Conservation (phyloP, 1,139 yeast species). For the Protomyces inouyei region DNA sequence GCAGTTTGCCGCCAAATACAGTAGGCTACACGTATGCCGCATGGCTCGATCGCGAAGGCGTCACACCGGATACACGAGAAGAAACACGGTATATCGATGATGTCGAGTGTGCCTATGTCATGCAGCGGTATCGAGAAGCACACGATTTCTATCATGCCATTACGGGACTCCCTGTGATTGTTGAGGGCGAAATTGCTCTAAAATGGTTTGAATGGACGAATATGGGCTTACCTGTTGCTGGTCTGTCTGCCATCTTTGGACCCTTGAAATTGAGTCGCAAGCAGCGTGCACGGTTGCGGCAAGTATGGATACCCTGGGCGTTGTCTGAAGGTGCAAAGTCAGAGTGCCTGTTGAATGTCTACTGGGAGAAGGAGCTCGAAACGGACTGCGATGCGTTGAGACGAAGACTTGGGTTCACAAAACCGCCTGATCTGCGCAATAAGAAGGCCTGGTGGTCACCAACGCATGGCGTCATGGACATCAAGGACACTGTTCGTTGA, state of each 20-base stretch:
- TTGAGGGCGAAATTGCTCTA: slow-evolving; percentile 93
- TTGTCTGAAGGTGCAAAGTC: slow-evolving; percentile 65
- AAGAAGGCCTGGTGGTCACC: slow-evolving; percentile 25
- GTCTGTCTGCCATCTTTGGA: slow-evolving; percentile 81
- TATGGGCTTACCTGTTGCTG: slow-evolving; percentile 93
- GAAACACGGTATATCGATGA: slow-evolving; percentile 78
- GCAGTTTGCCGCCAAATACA: slow-evolving; percentile 61
- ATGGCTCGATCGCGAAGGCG: slow-evolving; percentile 85
- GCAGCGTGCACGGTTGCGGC: slow-evolving; percentile 47
- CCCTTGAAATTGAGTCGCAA: slow-evolving; percentile 64
- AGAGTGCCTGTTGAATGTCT: slow-evolving; percentile 76
- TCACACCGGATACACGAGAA: slow-evolving; percentile 88
- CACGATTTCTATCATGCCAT: slow-evolving; percentile 95
- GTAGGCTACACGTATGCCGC: slow-evolving; percentile 71
- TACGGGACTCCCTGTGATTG: slow-evolving; percentile 80
- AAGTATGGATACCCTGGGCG: slow-evolving; percentile 88
- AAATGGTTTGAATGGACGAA: slow-evolving; percentile 80
- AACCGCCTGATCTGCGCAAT: slow-evolving; percentile 26
- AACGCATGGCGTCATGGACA: slow-evolving; percentile 8
- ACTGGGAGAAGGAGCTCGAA: slow-evolving; percentile 84
- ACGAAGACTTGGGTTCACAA: slow-evolving; percentile 26
- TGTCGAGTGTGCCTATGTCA: slow-evolving; percentile 84
- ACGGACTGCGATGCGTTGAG: slow-evolving; percentile 70
- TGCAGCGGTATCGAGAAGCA: slow-evolving; percentile 89
- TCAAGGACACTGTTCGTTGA: slow-evolving; percentile 10